Conservation (phyloP, 2,329 filamentous ascomycete genomes). For the Elsinoe batatas region DNA sequence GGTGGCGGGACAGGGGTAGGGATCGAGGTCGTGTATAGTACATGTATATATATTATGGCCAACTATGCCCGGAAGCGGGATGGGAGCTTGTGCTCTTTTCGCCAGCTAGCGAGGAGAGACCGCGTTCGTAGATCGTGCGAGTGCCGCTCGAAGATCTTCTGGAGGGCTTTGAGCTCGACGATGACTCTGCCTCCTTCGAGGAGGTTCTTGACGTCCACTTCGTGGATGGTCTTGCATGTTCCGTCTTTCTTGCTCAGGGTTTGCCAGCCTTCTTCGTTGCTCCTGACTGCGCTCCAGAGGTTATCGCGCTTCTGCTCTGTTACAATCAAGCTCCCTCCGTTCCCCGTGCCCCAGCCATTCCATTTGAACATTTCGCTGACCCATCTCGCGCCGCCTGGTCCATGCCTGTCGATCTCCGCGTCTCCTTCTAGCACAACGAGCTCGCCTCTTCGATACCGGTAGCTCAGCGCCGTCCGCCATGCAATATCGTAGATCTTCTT, state of each 20-base stretch:
- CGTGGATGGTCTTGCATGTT: constrained; percentile 56
- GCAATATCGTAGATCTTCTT: constrained; percentile 91
- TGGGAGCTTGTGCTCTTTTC: neutral
- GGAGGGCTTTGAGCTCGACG: constrained; percentile 72
- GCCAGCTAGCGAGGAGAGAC: constrained; percentile 3
- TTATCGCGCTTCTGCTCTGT: constrained; percentile 52
- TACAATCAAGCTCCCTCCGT: constrained; percentile 67
- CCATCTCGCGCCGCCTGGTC: constrained; percentile 36
- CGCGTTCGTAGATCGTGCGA: constrained; percentile 45
- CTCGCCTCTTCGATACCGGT: constrained; percentile 80
- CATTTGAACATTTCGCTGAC: constrained; percentile 57
- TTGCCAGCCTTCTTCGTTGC: neutral
- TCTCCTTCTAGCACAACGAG: constrained; percentile 74
- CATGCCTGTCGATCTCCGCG: constrained; percentile 51
- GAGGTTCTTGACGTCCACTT: constrained; percentile 93
- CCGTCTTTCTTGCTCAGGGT: constrained; percentile 52
- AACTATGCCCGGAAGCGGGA: neutral
- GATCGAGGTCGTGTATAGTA: neutral
- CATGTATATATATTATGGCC: neutral
- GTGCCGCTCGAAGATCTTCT: constrained; percentile 62
- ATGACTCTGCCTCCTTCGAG: constrained; percentile 76
- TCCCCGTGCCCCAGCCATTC: constrained; percentile 57
- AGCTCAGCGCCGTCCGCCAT: constrained; percentile 87
- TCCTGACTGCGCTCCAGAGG: constrained; percentile 55
- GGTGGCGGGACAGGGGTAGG: neutral